These are phyloP conservation scores for Asterophora parasitica DNA, from an alignment of 768 basidiomycete species.

Conservation along the genomic window DNA sequence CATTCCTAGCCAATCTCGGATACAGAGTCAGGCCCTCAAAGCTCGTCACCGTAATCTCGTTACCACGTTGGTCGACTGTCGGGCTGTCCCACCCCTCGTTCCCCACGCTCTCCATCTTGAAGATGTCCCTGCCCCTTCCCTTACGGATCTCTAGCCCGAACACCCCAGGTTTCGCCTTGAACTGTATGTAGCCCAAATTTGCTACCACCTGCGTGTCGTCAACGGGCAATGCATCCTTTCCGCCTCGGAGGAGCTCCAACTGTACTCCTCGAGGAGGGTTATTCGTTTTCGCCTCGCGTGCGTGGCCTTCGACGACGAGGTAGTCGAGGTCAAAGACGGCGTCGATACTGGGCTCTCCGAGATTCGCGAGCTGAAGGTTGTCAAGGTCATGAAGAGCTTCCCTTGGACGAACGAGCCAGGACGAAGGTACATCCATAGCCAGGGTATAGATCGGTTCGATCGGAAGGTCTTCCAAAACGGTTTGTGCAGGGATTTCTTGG, in stretches of 20 bases:
- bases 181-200: conserved; percentile 94
- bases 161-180: conserved; percentile 88
- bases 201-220: conserved; percentile 92
- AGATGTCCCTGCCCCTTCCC: conserved; percentile 79
- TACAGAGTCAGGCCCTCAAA: conserved; percentile 90
- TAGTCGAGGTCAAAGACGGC: conserved; percentile 87
- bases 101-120: conserved; percentile 78
- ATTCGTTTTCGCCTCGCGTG: conserved; percentile 62
- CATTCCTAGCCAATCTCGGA: conserved; percentile 63
- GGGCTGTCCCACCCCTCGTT: conserved; percentile 87
- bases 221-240: conserved; percentile 37
- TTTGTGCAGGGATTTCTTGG: conserved; percentile 50
- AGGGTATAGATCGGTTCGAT: conserved; percentile 88
- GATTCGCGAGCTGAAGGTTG: conserved; percentile 80
- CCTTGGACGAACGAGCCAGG: conserved; percentile 92
- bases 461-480: conserved; percentile 70
- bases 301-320: conserved; percentile 92
- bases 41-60: conserved; percentile 75
- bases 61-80: conserved; percentile 60
- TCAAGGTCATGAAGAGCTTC: conserved; percentile 91
- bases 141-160: conserved; percentile 78
- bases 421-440: conserved; percentile 84
- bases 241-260: conserved; percentile 61
- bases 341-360: conserved; percentile 64
- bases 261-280: conserved; percentile 87